phyloP scores from a whole-genome alignment of 352 stramenopile species.

The Peronospora belbahrii region DNA sequence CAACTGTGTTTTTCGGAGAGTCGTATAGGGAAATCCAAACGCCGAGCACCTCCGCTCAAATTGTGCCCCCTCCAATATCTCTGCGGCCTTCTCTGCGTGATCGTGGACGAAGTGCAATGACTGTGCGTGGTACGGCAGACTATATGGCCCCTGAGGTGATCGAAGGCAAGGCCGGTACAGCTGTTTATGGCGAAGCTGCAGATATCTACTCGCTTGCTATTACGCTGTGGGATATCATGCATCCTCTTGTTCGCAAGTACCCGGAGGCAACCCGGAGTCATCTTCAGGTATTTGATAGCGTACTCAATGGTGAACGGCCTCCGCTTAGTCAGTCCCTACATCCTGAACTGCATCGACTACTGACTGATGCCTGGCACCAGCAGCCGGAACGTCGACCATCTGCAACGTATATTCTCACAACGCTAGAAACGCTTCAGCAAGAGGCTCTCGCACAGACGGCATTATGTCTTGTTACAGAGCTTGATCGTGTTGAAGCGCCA shows the following conservation, averaged over 20 bases:
- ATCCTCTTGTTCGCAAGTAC: constrained; percentile 61
- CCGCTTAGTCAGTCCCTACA: constrained; percentile 28
- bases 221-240: constrained; percentile 71
- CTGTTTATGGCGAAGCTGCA: constrained; percentile 58
- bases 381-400: constrained; percentile 45
- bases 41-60: constrained; percentile 7
- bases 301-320: constrained; percentile 51
- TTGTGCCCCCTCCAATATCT: constrained; percentile 10
- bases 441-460: constrained; percentile 38
- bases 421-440: constrained; percentile 43
- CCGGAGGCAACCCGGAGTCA: constrained; percentile 47
- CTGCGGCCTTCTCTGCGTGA: constrained; percentile 25
- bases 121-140: constrained; percentile 63
- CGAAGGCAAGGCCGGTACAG: constrained; percentile 53
- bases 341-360: constrained; percentile 34
- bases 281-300: constrained; percentile 60
- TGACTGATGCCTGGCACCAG: constrained; percentile 45
- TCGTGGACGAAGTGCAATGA: constrained; percentile 42
- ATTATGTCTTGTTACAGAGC: constrained; percentile 20
- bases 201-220: constrained; percentile 71
- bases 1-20: constrained; percentile 18
- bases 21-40: constrained; percentile 17
- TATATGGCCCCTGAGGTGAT: constrained; percentile 84
- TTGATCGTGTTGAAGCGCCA: constrained; percentile 21
- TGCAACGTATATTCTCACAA: constrained; percentile 36